phyloP scores from a whole-genome alignment of 805 yeast species.

The Scheffersomyces amazonensis region DNA sequence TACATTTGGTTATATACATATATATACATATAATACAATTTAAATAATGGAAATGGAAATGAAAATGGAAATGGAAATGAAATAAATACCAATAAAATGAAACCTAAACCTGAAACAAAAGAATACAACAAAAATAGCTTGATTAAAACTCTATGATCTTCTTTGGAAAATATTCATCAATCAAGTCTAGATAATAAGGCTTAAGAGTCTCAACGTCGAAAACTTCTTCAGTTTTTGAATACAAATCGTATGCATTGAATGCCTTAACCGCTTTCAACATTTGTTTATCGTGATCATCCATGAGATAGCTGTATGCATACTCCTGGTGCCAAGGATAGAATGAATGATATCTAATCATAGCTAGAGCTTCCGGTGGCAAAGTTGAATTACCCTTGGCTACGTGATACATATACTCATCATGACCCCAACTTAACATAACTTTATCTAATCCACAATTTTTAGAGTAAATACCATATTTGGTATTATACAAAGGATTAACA shows the following conservation, averaged over 20 bases:
- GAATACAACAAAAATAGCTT: too few species aligned
- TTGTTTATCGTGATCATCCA: conserved; percentile 60
- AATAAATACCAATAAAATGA: too few species aligned
- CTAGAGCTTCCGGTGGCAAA: conserved; percentile 63
- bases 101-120: neutral
- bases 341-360: conserved; percentile 74
- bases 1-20: too few species aligned
- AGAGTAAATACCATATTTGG: conserved; percentile 65
- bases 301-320: conserved; percentile 59
- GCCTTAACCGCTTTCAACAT: conserved; percentile 64
- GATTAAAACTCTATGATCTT: conserved; percentile 52
- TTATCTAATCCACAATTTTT: conserved; percentile 64
- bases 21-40: too few species aligned
- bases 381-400: conserved; percentile 63
- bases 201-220: conserved; percentile 50
- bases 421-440: conserved; percentile 77
- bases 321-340: conserved; percentile 79
- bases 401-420: conserved; percentile 76
- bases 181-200: conserved; percentile 58
- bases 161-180: conserved; percentile 64
- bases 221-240: conserved; percentile 54
- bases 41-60: too few species aligned
- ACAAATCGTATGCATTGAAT: conserved; percentile 66
- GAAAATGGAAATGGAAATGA: too few species aligned
- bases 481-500: conserved; percentile 59